A percentile compares a stretch with the other conserved stretches of the same genome.
Conservation (phyloP, 2,329 filamentous ascomycete species). For the Aureobasidium zeae region DNA sequence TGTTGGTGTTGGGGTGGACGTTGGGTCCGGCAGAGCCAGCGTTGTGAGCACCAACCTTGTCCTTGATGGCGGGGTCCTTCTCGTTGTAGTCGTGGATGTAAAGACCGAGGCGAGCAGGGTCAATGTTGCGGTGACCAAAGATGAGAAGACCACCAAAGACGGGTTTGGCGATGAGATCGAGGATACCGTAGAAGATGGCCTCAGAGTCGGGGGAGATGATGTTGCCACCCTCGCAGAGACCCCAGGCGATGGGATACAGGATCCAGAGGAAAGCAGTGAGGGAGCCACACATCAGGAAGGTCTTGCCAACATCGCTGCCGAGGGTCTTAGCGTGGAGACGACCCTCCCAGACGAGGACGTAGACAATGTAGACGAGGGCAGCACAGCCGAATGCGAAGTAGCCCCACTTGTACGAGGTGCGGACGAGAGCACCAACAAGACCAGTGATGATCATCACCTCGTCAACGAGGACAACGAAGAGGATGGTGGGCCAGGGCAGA, state of each 20-base stretch:
- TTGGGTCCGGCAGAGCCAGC: conserved; percentile 16
- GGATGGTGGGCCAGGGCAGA: conserved; percentile 54
- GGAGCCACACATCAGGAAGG: conserved; percentile 48
- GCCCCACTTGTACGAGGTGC: conserved; percentile 57
- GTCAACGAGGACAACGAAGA: conserved; percentile 54
- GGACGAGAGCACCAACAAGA: conserved; percentile 55
- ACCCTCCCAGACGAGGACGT: conserved; percentile 48
- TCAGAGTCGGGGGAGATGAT: conserved; percentile 57
- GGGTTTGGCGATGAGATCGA: conserved; percentile 57
- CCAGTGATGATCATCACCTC: conserved; percentile 59
- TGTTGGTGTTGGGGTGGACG: conserved; percentile 19
- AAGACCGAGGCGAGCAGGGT: conserved; percentile 48
- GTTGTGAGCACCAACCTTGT: conserved; percentile 17
- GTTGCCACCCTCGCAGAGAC: conserved; percentile 54
- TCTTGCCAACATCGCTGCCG: conserved; percentile 44
- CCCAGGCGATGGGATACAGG: conserved; percentile 57
- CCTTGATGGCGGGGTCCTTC: conserved; percentile 27
- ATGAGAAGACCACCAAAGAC: conserved; percentile 53
- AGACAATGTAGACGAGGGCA: conserved; percentile 51
- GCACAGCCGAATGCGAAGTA: conserved; percentile 50
- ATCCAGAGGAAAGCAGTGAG: conserved; percentile 55
- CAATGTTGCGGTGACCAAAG: conserved; percentile 54
- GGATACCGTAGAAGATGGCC: conserved; percentile 58
- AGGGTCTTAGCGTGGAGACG: conserved; percentile 47
- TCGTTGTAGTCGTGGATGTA: conserved; percentile 40